Percentiles rank a stretch among this genome's conserved stretches.
Evolutionary conservation across 176 grass and related monocot genomes (phyloP).

Genomic region (Secale cereale): DNA sequence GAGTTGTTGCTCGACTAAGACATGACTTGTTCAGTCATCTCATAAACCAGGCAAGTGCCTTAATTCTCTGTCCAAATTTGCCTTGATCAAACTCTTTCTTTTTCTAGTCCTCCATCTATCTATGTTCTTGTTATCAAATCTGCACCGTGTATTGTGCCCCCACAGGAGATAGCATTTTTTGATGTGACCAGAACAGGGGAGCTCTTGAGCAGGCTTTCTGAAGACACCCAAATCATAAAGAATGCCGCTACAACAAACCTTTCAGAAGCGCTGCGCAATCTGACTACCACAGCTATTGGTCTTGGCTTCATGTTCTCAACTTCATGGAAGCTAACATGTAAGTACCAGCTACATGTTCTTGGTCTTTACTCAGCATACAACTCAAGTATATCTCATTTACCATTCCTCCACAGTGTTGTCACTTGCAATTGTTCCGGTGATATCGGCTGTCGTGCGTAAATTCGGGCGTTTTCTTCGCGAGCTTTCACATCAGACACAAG

Average conservation of each 20-base stretch:
- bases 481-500: conserved; percentile 94
- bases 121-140: neutral
- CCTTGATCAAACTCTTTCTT: neutral
- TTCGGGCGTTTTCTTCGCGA: conserved; percentile 93
- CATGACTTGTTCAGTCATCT: conserved; percentile 97
- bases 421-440: conserved; percentile 70
- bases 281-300: conserved; percentile 84
- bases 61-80: neutral
- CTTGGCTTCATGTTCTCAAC: conserved; percentile 95
- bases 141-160: conserved; percentile 1
- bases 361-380: neutral
- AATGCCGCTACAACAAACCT: conserved; percentile 98
- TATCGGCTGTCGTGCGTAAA: conserved; percentile 74
- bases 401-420: conserved; percentile 63
- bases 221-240: conserved; percentile 99
- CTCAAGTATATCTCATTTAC: conserved; percentile 21
- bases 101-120: neutral
- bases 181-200: conserved; percentile 97
- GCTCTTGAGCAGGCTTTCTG: conserved; percentile 94
- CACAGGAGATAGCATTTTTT: conserved; percentile 96
- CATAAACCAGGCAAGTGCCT: conserved; percentile 60
- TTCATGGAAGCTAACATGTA: conserved; percentile 97
- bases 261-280: conserved; percentile 84
- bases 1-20: conserved; percentile 88
- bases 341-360: conserved; percentile 30